phyloP scores from a whole-genome alignment of 208 protist species.

The Crithidia fasciculata region DNA sequence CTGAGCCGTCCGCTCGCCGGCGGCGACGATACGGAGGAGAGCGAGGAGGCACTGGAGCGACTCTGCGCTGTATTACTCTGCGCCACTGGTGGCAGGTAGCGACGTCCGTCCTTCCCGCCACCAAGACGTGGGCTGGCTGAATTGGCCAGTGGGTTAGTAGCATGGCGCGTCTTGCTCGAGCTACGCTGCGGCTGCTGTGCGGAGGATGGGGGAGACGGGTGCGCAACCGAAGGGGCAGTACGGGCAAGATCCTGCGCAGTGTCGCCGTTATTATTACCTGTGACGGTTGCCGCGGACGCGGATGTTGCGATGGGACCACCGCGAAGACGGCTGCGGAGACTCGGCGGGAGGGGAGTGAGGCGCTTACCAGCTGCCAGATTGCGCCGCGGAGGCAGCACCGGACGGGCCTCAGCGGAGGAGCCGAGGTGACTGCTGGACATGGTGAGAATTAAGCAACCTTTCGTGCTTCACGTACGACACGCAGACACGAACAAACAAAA shows the following conservation, averaged over 20 bases:
- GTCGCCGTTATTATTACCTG: background rate
- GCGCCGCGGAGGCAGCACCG: background rate
- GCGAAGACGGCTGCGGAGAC: constrained; percentile 5
- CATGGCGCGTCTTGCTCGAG: constrained; percentile 9
- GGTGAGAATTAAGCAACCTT: background rate
- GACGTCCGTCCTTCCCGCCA: background rate
- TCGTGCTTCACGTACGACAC: background rate
- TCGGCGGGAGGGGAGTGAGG: constrained; percentile 19
- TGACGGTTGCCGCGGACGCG: background rate
- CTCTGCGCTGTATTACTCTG: background rate
- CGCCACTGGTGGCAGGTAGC: constrained; percentile 2
- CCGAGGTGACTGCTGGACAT: constrained; percentile 1
- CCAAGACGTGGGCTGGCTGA: background rate
- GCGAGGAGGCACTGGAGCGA: background rate
- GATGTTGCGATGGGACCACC: background rate
- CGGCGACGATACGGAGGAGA: background rate
- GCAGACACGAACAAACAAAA: background rate
- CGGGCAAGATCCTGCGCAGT: background rate
- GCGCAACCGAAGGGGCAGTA: background rate
- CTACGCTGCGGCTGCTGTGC: constrained; percentile 1
- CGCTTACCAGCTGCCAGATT: constrained; percentile 21
- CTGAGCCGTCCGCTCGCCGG: background rate
- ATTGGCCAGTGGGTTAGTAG: background rate
- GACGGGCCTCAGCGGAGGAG: background rate
- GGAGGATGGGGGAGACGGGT: background rate